Evolutionary conservation across 306 rosid species (phyloP), one percentile per base, ranked within the genome.

Genomic region (Dryas drummondii): DNA sequence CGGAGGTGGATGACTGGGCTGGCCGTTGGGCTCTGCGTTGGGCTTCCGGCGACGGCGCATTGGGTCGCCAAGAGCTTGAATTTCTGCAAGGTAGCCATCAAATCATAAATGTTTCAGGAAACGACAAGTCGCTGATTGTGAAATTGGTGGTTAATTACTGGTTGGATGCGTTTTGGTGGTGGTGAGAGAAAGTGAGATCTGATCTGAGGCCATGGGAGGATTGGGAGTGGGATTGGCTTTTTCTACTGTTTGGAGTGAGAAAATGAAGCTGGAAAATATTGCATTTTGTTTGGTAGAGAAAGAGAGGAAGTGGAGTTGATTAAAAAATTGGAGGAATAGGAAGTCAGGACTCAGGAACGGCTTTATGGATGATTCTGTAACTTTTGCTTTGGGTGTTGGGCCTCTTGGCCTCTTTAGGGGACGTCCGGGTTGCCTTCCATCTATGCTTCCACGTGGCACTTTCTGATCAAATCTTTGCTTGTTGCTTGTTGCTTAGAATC

Each of bases 1-100:
- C 98, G 98, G 78, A 93, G 89, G 51, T 87, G 97, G 82, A 93
- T 82, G 45, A 91, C 93, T 1, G 97, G 97, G 71, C 97, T 90
- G 6, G 89, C 83, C 12, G 89, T 70, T 2, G 93, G 97, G 83
- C 96, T 92, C 2, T 78, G 81, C 0, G 96, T 79, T 16, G 96
- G 91, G 70, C 97, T 89, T 49, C 79, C 83, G 73, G 97, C 86
- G 74, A 91, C 88, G 64, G 96, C 88, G 70, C 97, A 92, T 77
- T 84, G 89, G n/a, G 96, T 71, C 26, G 98, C 98, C 14, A 92
- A 69, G 70, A 86, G 89, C 93, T 86, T 93, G 88, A 93, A 91
- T 84, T 89, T 88, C 42, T 90, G 93, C 65, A 91, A 82, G 10
- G 90, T 85, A 1, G 90, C 86, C 96, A 92, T 89, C 46, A 42